Percentiles rank a stretch among this genome's conserved stretches.
These are phyloP conservation scores for Obelidium mucronatum DNA, from an alignment of 192 early-diverging fungal species.

Conservation along the genomic window DNA sequence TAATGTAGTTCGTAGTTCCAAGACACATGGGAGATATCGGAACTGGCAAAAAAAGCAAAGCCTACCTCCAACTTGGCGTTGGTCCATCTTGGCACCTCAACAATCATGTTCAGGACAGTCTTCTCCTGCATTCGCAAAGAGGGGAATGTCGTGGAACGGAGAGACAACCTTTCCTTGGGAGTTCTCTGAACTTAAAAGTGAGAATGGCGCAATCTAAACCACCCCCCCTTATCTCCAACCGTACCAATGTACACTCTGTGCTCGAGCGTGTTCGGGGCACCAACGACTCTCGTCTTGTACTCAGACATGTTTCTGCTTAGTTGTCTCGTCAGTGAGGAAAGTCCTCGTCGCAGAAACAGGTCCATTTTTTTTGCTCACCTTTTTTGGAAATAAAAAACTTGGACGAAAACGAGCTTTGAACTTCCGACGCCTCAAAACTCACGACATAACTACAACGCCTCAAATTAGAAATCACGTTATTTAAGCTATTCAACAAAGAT, in stretches of 20 bases:
- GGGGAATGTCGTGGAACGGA: conserved; percentile 98
- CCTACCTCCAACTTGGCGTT: conserved; percentile 96
- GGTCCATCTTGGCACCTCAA: conserved; percentile 98
- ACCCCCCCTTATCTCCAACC: too few species aligned
- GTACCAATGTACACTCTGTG: conserved; percentile 89
- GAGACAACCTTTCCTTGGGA: conserved; percentile 83
- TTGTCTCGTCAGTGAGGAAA: not conserved
- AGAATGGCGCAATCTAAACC: not conserved
- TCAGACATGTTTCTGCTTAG: not conserved
- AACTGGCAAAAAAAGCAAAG: conserved; percentile 10
- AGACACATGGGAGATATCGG: not conserved
- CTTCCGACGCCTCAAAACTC: too few species aligned
- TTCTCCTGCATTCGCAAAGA: conserved; percentile 91
- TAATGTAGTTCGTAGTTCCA: too few species aligned
- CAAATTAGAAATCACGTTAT: too few species aligned
- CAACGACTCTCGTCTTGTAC: conserved; percentile 84
- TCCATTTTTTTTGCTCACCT: conserved; percentile 2
- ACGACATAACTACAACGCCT: too few species aligned
- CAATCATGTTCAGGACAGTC: conserved; percentile 96
- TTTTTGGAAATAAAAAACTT: not conserved
- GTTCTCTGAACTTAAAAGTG: conserved; percentile 47
- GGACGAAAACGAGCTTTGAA: too few species aligned
- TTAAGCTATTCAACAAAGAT: not conserved
- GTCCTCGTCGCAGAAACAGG: not conserved
- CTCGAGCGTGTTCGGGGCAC: conserved; percentile 87